Conservation (phyloP, 805 yeast genomes). For the Starmerella bombicola region DNA sequence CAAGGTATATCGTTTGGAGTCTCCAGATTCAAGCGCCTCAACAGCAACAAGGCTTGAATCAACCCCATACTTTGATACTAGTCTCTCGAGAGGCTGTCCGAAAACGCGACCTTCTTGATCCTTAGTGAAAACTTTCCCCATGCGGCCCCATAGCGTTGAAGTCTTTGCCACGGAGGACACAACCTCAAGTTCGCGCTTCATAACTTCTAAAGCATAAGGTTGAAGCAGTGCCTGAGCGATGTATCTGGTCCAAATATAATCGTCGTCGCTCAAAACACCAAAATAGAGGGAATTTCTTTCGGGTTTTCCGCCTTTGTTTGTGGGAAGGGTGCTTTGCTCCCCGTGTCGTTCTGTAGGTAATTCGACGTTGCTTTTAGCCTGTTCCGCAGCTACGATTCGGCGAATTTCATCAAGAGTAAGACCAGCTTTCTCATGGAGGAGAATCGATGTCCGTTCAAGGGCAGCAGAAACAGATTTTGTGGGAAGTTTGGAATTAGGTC, state of each 20-base stretch:
- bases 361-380: constrained; percentile 37
- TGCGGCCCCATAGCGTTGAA: constrained; percentile 37
- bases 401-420: constrained; percentile 93
- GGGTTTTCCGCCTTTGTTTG: constrained; percentile 5
- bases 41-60: constrained; percentile 47
- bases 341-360: not conserved
- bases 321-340: constrained; percentile 2
- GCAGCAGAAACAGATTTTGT: constrained; percentile 14
- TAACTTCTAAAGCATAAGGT: constrained; percentile 6
- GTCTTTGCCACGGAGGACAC: constrained; percentile 17
- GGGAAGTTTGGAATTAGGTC: not conserved
- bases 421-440: constrained; percentile 68
- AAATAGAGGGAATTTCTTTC: constrained; percentile 17
- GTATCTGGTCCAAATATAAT: constrained; percentile 47
- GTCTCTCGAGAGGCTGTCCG: constrained; percentile 59
- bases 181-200: constrained; percentile 5
- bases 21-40: constrained; percentile 34
- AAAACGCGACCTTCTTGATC: constrained; percentile 42
- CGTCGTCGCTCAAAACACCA: constrained; percentile 37
- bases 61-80: constrained; percentile 60
- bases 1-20: constrained; percentile 62
- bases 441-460: constrained; percentile 53
- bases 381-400: constrained; percentile 91
- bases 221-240: constrained; percentile 38
- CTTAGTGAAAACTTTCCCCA: constrained; percentile 31